Evolutionary conservation across 2,329 filamentous ascomycete species (phyloP), one percentile per base, ranked within the genome.

Genomic region (Fusarium pseudonygamai): DNA sequence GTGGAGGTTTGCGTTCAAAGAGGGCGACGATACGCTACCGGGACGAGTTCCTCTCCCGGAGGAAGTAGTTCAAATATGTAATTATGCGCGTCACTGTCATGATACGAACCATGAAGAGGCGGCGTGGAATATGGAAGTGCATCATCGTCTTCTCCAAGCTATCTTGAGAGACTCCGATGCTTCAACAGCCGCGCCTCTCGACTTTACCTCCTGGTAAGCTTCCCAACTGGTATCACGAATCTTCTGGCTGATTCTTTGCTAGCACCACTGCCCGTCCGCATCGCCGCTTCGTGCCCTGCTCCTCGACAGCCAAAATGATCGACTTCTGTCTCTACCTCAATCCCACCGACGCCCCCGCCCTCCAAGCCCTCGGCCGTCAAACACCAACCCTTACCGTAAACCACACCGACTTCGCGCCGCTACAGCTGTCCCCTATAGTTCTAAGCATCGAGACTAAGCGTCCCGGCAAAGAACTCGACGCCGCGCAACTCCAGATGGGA

Each of bases 391-490:
- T 67, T 1, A 67, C 65, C 5, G 70, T 73, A 15, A 73, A 73
- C 24, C 57, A 73, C 50, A 71, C 66, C 36, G 70, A 73, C 14
- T 71, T 71, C 39, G 46, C 43, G 5, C 71, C 69, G 1, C 30
- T 73, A 0, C 71, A 72, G 36, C 7, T 73, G 2, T 45, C 61
- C 3, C 70, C 66, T 26, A 63, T 73, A n/a, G 52, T 71, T 45
- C 28, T 73, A 0, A 73, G 66, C 13, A 71, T 73, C 3, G 70
- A 71, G 70, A 73, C 70, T 60, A 73, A 73, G 70, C 62, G 57
- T 32, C 66, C 56, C 1, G 58, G 53, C 10, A 61, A 69, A 40
- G 55, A 67, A 36, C 61, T 60, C 28, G 71, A 70, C 10, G 66
- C 57, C 18, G 70, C 66, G 0, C 56, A 73, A 11, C 43, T 73